Conservation (phyloP, 805 yeast species). For the Metschnikowia corniflorae region DNA sequence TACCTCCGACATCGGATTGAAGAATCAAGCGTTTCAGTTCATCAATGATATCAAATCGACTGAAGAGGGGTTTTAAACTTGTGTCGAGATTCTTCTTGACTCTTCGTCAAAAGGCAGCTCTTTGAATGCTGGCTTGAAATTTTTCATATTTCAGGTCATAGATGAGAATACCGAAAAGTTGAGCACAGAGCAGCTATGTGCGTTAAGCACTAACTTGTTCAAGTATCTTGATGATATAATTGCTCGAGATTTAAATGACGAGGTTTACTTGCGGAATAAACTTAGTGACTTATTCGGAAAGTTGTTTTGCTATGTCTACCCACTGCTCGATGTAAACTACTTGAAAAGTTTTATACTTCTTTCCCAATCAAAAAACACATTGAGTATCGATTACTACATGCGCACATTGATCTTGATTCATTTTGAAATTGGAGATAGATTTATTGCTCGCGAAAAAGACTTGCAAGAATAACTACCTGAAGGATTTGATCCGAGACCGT, state of each 20-base stretch:
- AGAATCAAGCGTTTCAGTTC: constrained; percentile 46
- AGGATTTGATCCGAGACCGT: constrained; percentile 74
- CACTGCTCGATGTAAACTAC: constrained; percentile 30
- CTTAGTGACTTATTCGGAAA: constrained; percentile 32
- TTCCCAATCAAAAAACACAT: constrained; percentile 18
- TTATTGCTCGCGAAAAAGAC: constrained; percentile 66
- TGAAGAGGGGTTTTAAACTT: constrained; percentile 52
- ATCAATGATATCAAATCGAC: constrained; percentile 52
- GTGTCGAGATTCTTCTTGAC: constrained; percentile 45
- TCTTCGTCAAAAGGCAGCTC: constrained; percentile 14
- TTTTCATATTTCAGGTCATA: constrained; percentile 68
- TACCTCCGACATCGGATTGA: constrained; percentile 53
- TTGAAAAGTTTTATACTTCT: constrained; percentile 28
- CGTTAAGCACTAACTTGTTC: constrained; percentile 48
- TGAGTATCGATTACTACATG: constrained; percentile 60
- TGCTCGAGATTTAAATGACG: constrained; percentile 21
- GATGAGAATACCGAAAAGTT: constrained; percentile 51
- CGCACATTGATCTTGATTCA: constrained; percentile 75
- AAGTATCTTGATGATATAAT: constrained; percentile 34
- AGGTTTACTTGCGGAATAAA: constrained; percentile 35
- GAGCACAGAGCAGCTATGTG: constrained; percentile 41
- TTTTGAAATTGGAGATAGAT: constrained; percentile 89
- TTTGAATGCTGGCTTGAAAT: constrained; percentile 54
- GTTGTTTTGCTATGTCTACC: constrained; percentile 35
- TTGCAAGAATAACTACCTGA: constrained; percentile 63